Evolutionary conservation across 805 yeast genomes (phyloP).

Genomic region (Yarrowia sp.): DNA sequence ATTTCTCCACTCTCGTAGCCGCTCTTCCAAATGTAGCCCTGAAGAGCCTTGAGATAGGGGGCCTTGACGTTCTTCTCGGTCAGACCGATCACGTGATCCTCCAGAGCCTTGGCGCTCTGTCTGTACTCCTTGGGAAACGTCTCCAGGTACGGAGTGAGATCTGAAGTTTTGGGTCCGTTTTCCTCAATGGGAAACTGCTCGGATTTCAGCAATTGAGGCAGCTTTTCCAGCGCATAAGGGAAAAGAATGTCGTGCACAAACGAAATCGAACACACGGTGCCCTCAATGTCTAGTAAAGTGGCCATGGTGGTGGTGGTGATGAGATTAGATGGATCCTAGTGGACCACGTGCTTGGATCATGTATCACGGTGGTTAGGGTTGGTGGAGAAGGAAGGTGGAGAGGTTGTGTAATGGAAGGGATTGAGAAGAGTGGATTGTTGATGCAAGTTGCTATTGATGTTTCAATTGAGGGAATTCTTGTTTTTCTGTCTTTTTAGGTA

Average conservation of each 20-base stretch:
- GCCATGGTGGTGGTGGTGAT: neutral
- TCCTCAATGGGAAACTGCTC: constrained; percentile 45
- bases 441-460: no score
- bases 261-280: constrained; percentile 89
- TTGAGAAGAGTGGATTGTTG: no score
- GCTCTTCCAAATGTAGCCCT: constrained; percentile 80
- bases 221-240: constrained; percentile 68
- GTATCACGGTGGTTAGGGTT: constrained; percentile 2
- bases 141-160: constrained; percentile 49
- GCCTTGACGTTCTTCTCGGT: constrained; percentile 78
- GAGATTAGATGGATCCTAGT: neutral
- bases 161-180: neutral
- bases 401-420: no score
- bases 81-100: constrained; percentile 60
- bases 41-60: constrained; percentile 74
- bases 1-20: constrained; percentile 83
- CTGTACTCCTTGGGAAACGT: constrained; percentile 56
- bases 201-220: constrained; percentile 44
- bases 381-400: neutral
- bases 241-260: constrained; percentile 78
- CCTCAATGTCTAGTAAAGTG: constrained; percentile 78
- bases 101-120: constrained; percentile 50
- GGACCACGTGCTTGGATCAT: constrained; percentile 25
- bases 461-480: no score
- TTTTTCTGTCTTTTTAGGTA: no score